Evolutionary conservation across 495 filamentous ascomycete genomes (phyloP).

Genomic region (Aspergillus leporis): DNA sequence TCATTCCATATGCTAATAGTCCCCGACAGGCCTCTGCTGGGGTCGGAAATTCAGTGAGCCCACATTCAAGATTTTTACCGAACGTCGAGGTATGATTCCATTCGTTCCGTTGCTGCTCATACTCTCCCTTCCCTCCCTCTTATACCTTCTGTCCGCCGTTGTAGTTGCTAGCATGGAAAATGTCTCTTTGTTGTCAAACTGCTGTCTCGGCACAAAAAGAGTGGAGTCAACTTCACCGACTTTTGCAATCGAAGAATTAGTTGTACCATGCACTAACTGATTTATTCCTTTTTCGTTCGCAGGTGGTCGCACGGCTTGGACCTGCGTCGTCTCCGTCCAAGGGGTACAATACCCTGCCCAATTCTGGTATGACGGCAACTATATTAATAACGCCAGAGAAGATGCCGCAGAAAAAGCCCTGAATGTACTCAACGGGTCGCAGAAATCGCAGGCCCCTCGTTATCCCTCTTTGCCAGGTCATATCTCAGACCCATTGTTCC

Average conservation of each 20-base stretch:
- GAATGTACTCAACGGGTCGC: conserved; percentile 39
- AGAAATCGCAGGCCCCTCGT: conserved; percentile 13
- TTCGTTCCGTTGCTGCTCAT: conserved; percentile 7
- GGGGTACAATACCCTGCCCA: conserved; percentile 62
- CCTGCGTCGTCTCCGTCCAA: conserved; percentile 64
- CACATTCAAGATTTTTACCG: conserved; percentile 70
- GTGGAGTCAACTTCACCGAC: conserved; percentile 45
- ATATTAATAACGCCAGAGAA: conserved; percentile 83
- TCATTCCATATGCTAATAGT: conserved; percentile 18
- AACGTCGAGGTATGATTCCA: conserved; percentile 65
- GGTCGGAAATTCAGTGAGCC: conserved; percentile 55
- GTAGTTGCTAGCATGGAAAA: not conserved
- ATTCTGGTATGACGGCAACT: conserved; percentile 90
- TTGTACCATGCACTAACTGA: conserved; percentile 17
- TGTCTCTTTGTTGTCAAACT: conserved; percentile 2
- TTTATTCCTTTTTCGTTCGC: conserved; percentile 15
- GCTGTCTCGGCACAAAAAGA: conserved; percentile 22
- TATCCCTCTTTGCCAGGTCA: conserved; percentile 1
- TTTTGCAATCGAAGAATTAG: conserved; percentile 24
- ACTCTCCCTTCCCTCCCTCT: conserved; percentile 9
- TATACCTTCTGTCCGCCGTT: conserved; percentile 1
- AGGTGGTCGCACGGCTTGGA: conserved; percentile 94
- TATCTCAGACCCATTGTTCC: not conserved
- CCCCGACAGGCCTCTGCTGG: conserved; percentile 58
- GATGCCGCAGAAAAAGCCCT: conserved; percentile 82